Percentiles rank a stretch among this genome's conserved stretches.
phyloP scores from a whole-genome alignment of 73 alveolate species.

The Paramecium sexaurelia region DNA sequence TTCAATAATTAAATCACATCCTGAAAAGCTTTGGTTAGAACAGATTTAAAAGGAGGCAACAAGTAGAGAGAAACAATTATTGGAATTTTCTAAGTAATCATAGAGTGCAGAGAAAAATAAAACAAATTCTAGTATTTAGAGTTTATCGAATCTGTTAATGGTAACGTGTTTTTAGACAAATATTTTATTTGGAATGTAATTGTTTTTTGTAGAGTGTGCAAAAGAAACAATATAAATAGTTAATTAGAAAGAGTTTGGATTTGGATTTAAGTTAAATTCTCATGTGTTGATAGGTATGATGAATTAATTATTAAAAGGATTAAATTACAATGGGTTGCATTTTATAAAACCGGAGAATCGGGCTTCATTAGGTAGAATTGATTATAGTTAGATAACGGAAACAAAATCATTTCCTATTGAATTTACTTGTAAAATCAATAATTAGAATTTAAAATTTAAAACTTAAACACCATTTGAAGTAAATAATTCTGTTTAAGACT shows the following conservation, averaged over 20 bases:
- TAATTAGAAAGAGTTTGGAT: not conserved
- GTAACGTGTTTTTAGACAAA: not conserved
- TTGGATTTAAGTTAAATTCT: not conserved
- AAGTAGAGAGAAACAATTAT: not conserved
- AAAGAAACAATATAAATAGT: not conserved
- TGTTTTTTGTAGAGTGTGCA: constrained; percentile 12
- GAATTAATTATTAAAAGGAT: not conserved
- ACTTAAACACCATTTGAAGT: not conserved
- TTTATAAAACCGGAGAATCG: not conserved
- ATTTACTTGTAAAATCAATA: not conserved
- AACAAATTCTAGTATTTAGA: not conserved
- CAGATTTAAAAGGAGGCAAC: not conserved
- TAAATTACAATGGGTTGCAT: not conserved
- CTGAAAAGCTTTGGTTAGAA: not conserved
- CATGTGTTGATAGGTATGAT: not conserved
- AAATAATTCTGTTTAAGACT: not conserved
- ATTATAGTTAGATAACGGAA: not conserved
- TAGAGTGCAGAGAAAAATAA: not conserved
- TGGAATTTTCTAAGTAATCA: not conserved
- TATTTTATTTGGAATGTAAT: not conserved
- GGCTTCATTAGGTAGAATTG: not conserved
- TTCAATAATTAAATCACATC: not conserved
- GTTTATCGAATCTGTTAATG: not conserved
- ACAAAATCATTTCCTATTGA: not conserved
- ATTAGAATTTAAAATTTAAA: not conserved